Base-by-base conservation (phyloP, 192 early-diverging fungal genomes). In the Linderina pennispora region DNA sequence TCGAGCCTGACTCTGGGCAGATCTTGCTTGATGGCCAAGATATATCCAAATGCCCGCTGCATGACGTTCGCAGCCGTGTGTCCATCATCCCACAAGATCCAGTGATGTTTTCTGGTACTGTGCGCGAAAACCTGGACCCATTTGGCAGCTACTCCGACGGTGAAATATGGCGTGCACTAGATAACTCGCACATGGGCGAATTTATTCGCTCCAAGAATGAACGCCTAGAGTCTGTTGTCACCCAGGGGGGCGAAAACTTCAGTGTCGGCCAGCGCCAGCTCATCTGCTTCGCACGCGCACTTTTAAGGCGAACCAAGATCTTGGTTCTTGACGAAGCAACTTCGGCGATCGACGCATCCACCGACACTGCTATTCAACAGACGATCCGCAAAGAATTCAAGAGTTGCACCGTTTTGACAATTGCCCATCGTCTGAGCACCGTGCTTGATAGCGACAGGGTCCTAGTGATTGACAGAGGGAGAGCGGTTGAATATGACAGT, bases 11-110 rank as follows among this genome's bases (percentile, higher is more conserved):
- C 0, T 46, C 45, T 18, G 88, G 88, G 8, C 54, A 49, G 7
- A 90, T 93, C 39, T 25, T 36, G 13, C 72, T 87, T 37, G 82
- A 83, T 37, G 83, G 79, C 24, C 43, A 81, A 2, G 81, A 85
- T 48, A 83, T 83, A 40, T 59, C 75, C 8, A 70, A 67, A 4
- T 42, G 64, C n/a, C 58, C 68, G 3, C 45, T 70, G 3, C 62
- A 58, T 25, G 79, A 79, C 45, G 41, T 84, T 28, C 69, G 81
- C 15, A 65, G 68, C n/a, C 54, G 77, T 13, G 48, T 95, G 41
- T 81, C 85, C 1, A 85, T 95, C 36, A 89, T 95, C 61, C 89
- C 90, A 33, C 89, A 95, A 73, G 90, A 92, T 26, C 86, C 87
- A 10, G 77, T 89, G 4, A 42, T 84, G 38, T 83, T 87, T 57